Conservation (phyloP, 2,329 filamentous ascomycete species). For the Rutstroemia sp. region DNA sequence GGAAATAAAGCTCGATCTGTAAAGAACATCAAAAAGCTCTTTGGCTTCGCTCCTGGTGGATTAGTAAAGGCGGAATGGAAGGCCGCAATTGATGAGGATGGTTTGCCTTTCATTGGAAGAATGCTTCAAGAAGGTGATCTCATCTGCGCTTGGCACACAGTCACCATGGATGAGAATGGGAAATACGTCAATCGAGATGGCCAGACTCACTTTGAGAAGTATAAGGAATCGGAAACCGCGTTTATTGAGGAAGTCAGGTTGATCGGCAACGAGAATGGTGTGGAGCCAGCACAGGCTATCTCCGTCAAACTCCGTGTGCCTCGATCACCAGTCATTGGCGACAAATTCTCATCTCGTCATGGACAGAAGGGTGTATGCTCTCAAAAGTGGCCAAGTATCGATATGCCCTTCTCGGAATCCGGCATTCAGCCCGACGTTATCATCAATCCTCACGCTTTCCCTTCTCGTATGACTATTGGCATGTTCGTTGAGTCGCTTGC, state of each 20-base stretch:
- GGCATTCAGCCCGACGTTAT: slow-evolving; percentile 97
- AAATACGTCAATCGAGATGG: slow-evolving; percentile 81
- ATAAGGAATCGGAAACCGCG: slow-evolving; percentile 83
- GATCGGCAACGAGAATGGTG: slow-evolving; percentile 76
- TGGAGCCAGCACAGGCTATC: slow-evolving; percentile 77
- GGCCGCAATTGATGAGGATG: slow-evolving; percentile 75
- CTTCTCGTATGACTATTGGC: slow-evolving; percentile 98
- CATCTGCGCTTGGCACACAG: slow-evolving; percentile 83
- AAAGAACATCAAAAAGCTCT: slow-evolving; percentile 70
- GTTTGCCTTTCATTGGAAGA: slow-evolving; percentile 73
- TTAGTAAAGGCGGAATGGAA: slow-evolving; percentile 64
- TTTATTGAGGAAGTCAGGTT: slow-evolving; percentile 91
- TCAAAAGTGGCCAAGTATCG: slow-evolving; percentile 87
- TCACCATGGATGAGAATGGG: slow-evolving; percentile 70
- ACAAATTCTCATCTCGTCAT: slow-evolving; percentile 98
- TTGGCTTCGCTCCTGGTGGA: slow-evolving; percentile 79
- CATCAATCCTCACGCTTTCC: slow-evolving; percentile 99
- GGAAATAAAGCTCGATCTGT: slow-evolving; percentile 54
- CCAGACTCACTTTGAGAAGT: slow-evolving; percentile 80
- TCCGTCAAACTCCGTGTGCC: slow-evolving; percentile 92
- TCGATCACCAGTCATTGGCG: slow-evolving; percentile 84
- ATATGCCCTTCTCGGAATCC: slow-evolving; percentile 95
- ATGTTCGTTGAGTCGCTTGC: slow-evolving; percentile 98
- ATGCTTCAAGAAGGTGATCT: slow-evolving; percentile 74
- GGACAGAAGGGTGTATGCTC: slow-evolving; percentile 96